Evolutionary conservation across 1,139 yeast genomes (phyloP).

Genomic region (Blastobotrys niveus): DNA sequence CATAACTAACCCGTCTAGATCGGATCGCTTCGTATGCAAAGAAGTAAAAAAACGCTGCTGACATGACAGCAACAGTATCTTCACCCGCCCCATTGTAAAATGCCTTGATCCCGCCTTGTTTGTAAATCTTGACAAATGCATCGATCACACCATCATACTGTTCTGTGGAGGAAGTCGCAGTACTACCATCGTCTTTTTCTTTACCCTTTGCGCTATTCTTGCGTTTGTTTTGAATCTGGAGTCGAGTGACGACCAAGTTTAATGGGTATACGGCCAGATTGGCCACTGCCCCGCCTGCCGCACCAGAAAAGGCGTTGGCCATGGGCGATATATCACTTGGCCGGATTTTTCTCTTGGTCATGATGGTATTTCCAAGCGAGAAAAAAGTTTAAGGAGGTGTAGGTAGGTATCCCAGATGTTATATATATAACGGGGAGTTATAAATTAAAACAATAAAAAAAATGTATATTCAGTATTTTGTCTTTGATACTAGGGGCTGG

Average conservation of each 20-base stretch:
- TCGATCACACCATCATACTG: slow-evolving; percentile 54
- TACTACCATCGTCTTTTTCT: slow-evolving; percentile 13
- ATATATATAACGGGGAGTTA: too few species aligned
- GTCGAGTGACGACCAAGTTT: slow-evolving; percentile 65
- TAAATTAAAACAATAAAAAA: too few species aligned
- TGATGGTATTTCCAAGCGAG: too few species aligned
- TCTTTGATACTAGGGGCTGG: too few species aligned
- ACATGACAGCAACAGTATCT: slow-evolving; percentile 31
- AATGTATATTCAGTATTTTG: too few species aligned
- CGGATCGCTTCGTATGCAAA: slow-evolving; percentile 78
- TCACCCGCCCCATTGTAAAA: slow-evolving; percentile 63
- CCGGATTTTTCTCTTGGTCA: slow-evolving; percentile 13
- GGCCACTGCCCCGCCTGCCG: slow-evolving; percentile 73
- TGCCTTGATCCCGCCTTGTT: slow-evolving; percentile 47
- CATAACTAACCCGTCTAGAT: slow-evolving; percentile 79
- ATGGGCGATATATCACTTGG: slow-evolving; percentile 32
- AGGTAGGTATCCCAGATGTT: too few species aligned
- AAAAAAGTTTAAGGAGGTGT: too few species aligned
- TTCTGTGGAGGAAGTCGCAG: slow-evolving; percentile 5
- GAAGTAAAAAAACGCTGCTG: slow-evolving; percentile 44
- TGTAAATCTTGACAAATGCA: slow-evolving; percentile 50
- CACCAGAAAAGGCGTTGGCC: slow-evolving; percentile 72
- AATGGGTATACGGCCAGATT: slow-evolving; percentile 68
- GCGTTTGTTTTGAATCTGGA: slow-evolving; percentile 52
- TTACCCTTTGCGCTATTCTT: neutral